Conservation (phyloP, 1,284 basidiomycete genomes). For the Thecaphora frezii region DNA sequence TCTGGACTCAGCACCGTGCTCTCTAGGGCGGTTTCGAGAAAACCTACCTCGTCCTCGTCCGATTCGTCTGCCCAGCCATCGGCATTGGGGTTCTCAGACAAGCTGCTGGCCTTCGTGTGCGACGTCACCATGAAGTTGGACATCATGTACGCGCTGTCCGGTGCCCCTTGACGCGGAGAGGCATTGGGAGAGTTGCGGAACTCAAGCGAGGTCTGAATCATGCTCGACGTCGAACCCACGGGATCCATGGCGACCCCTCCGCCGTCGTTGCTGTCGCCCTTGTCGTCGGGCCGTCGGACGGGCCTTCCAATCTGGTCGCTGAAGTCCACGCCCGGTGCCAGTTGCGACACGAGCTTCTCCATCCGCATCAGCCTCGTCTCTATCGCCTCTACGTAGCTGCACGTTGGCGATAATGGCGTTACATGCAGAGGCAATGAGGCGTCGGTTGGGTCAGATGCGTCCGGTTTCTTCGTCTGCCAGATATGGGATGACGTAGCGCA, state of each 20-base stretch:
- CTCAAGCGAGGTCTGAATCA: neutral
- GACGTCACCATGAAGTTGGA: conserved; percentile 1
- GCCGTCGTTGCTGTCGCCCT: conserved; percentile 17
- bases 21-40: conserved; percentile 13
- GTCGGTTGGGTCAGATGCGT: no score
- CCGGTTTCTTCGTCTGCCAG: no score
- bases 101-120: conserved; percentile 15
- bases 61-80: conserved; percentile 20
- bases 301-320: conserved; percentile 45
- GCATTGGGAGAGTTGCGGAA: neutral
- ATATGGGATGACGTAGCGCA: no score
- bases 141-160: neutral
- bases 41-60: conserved; percentile 39
- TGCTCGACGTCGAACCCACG: neutral
- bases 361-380: conserved; percentile 49
- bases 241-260: neutral
- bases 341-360: conserved; percentile 34
- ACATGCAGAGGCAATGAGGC: no score
- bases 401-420: conserved; percentile 17
- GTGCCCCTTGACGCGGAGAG: no score
- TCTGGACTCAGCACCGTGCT: no score
- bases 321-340: conserved; percentile 51
- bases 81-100: conserved; percentile 3
- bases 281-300: conserved; percentile 42
- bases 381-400: conserved; percentile 50